A percentile compares a stretch with the other conserved stretches of the same genome.
phyloP scores from a whole-genome alignment of 495 filamentous ascomycete genomes.

The Neurospora sp. region DNA sequence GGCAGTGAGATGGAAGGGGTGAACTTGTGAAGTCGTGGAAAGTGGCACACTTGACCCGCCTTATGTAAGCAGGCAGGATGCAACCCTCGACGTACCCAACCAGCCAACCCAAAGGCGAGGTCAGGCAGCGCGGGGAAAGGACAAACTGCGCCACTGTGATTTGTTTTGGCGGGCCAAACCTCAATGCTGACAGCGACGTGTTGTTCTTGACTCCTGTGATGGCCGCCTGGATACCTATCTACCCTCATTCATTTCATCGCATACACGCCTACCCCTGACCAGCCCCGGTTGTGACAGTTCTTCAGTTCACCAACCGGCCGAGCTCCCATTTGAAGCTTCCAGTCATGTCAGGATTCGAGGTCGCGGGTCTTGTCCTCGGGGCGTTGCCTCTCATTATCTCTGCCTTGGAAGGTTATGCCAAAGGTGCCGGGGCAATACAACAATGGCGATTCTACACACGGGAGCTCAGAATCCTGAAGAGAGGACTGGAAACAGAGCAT shows the following conservation, averaged over 20 bases:
- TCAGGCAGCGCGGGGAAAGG: background rate
- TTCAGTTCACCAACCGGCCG: background rate
- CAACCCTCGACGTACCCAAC: background rate
- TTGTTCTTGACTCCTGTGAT: background rate
- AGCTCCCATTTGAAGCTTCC: background rate
- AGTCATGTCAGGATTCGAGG: constrained; percentile 34
- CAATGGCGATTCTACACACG: constrained; percentile 16
- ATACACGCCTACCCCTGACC: background rate
- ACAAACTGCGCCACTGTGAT: background rate
- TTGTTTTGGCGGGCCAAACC: background rate
- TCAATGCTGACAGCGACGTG: background rate
- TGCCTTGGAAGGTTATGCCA: constrained; percentile 27
- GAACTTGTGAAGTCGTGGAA: background rate
- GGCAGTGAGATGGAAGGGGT: too few species aligned
- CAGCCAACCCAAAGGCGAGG: background rate
- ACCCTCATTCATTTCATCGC: background rate
- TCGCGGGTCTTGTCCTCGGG: constrained; percentile 32
- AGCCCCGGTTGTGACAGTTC: background rate
- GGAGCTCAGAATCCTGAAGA: constrained; percentile 22
- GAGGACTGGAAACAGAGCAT: constrained; percentile 23
- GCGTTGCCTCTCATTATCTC: constrained; percentile 30
- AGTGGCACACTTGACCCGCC: background rate
- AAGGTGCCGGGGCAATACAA: constrained; percentile 17
- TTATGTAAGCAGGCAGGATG: background rate
- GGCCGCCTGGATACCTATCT: too few species aligned